These are phyloP conservation scores for Camptophora hylomeconis DNA, from an alignment of 2,329 filamentous ascomycete species.

Conservation along the genomic window DNA sequence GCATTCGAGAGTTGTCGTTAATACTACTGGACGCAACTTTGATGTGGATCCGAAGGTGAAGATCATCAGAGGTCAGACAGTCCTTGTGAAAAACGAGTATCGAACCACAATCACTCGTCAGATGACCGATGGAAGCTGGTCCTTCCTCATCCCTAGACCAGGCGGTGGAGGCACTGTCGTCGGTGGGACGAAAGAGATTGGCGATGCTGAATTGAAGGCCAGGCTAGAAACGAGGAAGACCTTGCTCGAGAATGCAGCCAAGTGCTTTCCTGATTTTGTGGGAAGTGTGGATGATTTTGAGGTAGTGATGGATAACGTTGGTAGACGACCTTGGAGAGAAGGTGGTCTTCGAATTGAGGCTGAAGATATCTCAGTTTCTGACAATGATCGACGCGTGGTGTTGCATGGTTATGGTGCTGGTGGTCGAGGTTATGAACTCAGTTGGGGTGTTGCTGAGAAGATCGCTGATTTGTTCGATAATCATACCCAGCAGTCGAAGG, in stretches of 20 bases:
- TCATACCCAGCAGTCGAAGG: no score
- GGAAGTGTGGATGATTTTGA: conserved; percentile 25
- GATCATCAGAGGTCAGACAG: conserved; percentile 35
- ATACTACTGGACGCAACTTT: conserved; percentile 33
- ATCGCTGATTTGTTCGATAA: conserved; percentile 13
- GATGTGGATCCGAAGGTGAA: conserved; percentile 27
- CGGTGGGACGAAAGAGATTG: conserved; percentile 51
- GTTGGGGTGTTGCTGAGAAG: conserved; percentile 42
- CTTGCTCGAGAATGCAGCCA: conserved; percentile 32
- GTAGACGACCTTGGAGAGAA: conserved; percentile 31
- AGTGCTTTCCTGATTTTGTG: conserved; percentile 28
- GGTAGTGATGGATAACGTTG: conserved; percentile 34
- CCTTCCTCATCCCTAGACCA: conserved; percentile 49
- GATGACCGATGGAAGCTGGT: conserved; percentile 49
- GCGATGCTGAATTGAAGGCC: conserved; percentile 41
- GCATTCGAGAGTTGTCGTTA: conserved; percentile 25
- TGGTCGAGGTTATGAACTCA: conserved; percentile 49
- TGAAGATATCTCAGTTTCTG: no score
- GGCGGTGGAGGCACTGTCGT: conserved; percentile 52
- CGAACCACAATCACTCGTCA: conserved; percentile 44
- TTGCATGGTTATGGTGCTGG: conserved; percentile 49
- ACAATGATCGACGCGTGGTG: conserved; percentile 20
- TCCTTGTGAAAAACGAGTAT: conserved; percentile 33
- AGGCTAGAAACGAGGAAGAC: conserved; percentile 32
- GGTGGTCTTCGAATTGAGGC: conserved; percentile 39